Base-by-base conservation (phyloP, 208 protist species). In the Wallacemonas rigidus region DNA sequence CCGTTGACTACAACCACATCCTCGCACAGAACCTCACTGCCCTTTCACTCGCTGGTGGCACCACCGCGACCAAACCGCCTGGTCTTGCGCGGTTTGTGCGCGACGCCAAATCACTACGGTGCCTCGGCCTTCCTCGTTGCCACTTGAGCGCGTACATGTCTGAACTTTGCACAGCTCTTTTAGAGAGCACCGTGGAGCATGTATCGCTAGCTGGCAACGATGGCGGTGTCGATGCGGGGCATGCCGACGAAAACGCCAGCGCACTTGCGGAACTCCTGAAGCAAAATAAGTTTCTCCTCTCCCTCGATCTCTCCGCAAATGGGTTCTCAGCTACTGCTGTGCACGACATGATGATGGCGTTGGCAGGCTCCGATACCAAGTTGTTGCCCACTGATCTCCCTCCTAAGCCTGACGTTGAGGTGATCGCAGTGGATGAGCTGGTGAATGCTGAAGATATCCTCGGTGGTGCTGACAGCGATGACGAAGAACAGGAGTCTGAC, bases 271-370 rank as follows among this genome's bases (percentile, higher is more conserved):
- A 88, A 8, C 79, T 83, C 55, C 44, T 93, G n/a, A 86, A 86
- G 69, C 40, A 81, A 56, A 93, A 88, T 77, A 95, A 95, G 70
- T 95, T 93, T 76, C 69, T 95, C 14, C 69, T 79, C 1, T 75
- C 80, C 2, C 64, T 95, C 2, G 83, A 92, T 56, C 61, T 95
- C 12, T 76, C 77, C 4, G 61, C 88, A 64, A 90, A 91, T 70
- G 87, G 89, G 51, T 72, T 95, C 7, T 54, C 61, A 11, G 65
- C 77, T 3, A 64, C 61, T 1, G 58, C 69, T 4, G 74, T 86
- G 8, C 48, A 67, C 15, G 40, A 62, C 14, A 47, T 93, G 5
- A 61, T 89, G 36, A 71, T 73, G 3, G 85, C 90, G n/a, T 62
- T 95, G 9, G 39, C 68, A 3, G 68, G 61, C 26, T 93, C 88